Evolutionary conservation across 1,284 basidiomycete genomes (phyloP).

Genomic region (Pseudozyma sp.): DNA sequence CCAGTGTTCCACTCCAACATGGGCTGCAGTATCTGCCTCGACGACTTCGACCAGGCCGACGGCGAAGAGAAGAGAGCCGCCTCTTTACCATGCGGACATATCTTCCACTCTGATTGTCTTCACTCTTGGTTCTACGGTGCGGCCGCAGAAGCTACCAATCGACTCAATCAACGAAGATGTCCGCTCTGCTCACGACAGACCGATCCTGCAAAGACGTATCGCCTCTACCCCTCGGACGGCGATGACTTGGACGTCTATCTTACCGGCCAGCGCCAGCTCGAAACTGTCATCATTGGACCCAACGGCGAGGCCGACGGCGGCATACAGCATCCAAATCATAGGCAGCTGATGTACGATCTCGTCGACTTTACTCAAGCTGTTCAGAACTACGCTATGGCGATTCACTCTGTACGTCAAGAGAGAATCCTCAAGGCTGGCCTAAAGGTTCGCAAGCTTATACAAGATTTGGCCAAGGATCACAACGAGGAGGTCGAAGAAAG

Average conservation of each 20-base stretch:
- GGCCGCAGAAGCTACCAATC: background rate
- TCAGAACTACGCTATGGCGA: constrained; percentile 37
- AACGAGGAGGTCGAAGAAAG: background rate
- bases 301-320: background rate
- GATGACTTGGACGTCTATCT: constrained; percentile 44
- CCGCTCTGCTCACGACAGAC: constrained; percentile 30
- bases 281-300: background rate
- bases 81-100: constrained; percentile 42
- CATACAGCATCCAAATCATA: background rate
- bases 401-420: constrained; percentile 11
- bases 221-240: constrained; percentile 42
- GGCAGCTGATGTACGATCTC: constrained; percentile 31
- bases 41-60: constrained; percentile 37
- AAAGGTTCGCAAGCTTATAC: constrained; percentile 26
- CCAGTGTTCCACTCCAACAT: constrained; percentile 5
- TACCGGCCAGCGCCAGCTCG: constrained; percentile 13
- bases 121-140: constrained; percentile 36
- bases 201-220: constrained; percentile 4
- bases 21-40: constrained; percentile 51
- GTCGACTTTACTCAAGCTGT: constrained; percentile 37
- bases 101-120: constrained; percentile 46
- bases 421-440: constrained; percentile 21
- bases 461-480: constrained; percentile 17
- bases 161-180: constrained; percentile 23
- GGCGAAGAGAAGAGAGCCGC: constrained; percentile 29